phyloP scores from a whole-genome alignment of 1,284 basidiomycete species.

The Apiotrichum montevideense region DNA sequence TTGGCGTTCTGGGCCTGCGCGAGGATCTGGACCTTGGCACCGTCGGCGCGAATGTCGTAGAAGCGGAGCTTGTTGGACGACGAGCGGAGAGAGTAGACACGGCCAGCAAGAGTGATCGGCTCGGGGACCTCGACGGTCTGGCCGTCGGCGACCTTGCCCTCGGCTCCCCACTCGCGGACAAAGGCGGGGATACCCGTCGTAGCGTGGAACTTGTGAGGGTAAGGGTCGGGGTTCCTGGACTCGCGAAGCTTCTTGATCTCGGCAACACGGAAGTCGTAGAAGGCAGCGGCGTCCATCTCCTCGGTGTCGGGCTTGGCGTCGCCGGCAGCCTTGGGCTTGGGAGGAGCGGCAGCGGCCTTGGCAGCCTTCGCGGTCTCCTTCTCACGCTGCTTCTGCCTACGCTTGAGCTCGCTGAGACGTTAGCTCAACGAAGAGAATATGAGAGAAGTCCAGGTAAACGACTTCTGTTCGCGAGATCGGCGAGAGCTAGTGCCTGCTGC shows the following conservation, averaged over 20 bases:
- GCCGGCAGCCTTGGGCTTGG: slow-evolving; percentile 43
- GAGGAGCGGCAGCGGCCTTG: slow-evolving; percentile 54
- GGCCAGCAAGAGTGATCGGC: slow-evolving; percentile 66
- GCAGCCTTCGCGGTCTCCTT: slow-evolving; percentile 78
- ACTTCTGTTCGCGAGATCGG: no score
- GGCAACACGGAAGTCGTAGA: slow-evolving; percentile 86
- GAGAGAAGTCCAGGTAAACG: no score
- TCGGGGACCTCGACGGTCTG: slow-evolving; percentile 22
- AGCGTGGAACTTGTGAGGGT: slow-evolving; percentile 99
- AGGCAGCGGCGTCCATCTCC: slow-evolving; percentile 59
- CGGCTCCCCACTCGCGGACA: slow-evolving; percentile 67
- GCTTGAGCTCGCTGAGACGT: slow-evolving; percentile 76
- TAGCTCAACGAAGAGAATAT: not conserved
- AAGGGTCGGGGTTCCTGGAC: slow-evolving; percentile 83
- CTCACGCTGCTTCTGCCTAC: slow-evolving; percentile 75
- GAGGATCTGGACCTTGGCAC: slow-evolving; percentile 90
- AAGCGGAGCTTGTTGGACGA: slow-evolving; percentile 82
- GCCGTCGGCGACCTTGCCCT: slow-evolving; percentile 58
- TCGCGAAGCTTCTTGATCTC: slow-evolving; percentile 81
- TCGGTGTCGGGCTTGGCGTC: slow-evolving; percentile 26
- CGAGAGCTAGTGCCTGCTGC: no score
- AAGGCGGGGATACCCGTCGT: slow-evolving; percentile 70
- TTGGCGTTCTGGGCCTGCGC: slow-evolving; percentile 77
- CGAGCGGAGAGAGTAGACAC: slow-evolving; percentile 83
- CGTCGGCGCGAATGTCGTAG: slow-evolving; percentile 92